These are phyloP conservation scores for Colletotrichum nymphaeae DNA, from an alignment of 2,329 filamentous ascomycete species.

Conservation along the genomic window DNA sequence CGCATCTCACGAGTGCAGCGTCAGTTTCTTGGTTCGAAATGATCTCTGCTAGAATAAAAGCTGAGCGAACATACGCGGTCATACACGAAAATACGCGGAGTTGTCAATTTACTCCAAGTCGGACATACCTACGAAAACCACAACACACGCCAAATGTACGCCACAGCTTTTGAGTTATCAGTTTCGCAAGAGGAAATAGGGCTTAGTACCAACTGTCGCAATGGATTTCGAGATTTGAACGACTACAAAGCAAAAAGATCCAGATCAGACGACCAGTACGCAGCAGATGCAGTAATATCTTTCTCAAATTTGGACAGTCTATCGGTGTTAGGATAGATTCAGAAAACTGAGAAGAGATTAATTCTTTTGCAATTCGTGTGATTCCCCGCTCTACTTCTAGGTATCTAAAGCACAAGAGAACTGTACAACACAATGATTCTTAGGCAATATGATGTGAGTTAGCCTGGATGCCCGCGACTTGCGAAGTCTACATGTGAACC, in stretches of 20 bases:
- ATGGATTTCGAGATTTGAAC: background rate
- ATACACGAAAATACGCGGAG: background rate
- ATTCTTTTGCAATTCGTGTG: background rate
- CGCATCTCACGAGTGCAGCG: background rate
- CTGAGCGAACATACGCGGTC: background rate
- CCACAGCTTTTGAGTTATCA: background rate
- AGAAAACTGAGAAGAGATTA: background rate
- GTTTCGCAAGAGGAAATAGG: background rate
- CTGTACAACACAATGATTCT: too few species aligned
- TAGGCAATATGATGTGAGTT: too few species aligned
- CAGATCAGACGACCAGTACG: background rate
- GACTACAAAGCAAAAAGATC: background rate
- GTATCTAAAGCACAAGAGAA: background rate
- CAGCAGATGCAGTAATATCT: background rate
- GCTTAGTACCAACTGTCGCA: background rate
- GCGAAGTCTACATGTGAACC: background rate
- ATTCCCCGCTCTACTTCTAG: background rate
- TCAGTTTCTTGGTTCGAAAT: background rate
- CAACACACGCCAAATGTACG: background rate
- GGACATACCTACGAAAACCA: background rate
- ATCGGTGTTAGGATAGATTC: background rate
- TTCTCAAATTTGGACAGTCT: background rate
- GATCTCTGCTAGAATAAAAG: background rate
- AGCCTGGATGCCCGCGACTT: background rate
- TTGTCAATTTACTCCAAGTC: background rate